Conservation (phyloP, 2,329 filamentous ascomycete genomes). For the Hypoxylon sp. region DNA sequence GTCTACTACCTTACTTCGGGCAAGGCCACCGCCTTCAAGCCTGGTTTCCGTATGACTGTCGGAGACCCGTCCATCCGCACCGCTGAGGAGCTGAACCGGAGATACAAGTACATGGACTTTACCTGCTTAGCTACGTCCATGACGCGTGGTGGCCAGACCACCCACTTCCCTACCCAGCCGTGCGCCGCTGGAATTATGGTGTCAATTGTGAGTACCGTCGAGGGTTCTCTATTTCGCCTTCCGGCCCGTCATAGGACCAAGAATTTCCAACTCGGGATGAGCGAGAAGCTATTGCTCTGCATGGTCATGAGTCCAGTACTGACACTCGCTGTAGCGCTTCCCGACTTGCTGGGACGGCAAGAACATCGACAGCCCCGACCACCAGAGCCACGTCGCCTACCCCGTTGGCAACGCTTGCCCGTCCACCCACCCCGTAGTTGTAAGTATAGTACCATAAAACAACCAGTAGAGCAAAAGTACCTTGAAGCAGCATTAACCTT, state of each 20-base stretch:
- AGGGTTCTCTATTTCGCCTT: not conserved
- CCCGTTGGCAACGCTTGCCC: conserved; percentile 52
- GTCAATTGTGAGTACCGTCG: conserved; percentile 22
- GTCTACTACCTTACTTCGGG: conserved; percentile 60
- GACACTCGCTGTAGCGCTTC: conserved; percentile 34
- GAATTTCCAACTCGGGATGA: not conserved
- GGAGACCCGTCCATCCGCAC: conserved; percentile 55
- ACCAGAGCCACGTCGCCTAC: conserved; percentile 54
- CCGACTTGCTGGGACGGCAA: conserved; percentile 53
- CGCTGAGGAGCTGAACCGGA: conserved; percentile 48
- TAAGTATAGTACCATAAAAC: conserved; percentile 1
- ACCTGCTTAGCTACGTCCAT: conserved; percentile 51
- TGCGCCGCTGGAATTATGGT: conserved; percentile 51
- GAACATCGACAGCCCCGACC: conserved; percentile 52
- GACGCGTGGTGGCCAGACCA: conserved; percentile 51
- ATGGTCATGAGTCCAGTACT: not conserved
- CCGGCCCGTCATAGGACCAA: not conserved
- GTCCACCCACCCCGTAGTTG: conserved; percentile 50
- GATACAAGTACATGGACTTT: conserved; percentile 53
- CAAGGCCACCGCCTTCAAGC: conserved; percentile 58
- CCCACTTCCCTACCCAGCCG: conserved; percentile 48
- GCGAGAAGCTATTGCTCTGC: not conserved
- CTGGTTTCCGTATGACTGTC: conserved; percentile 60
- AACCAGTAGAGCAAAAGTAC: not conserved
- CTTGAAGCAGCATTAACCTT: not conserved